Percentiles rank a stretch among this genome's conserved stretches.
phyloP scores from a whole-genome alignment of 208 protist genomes.

The Leishmania major region DNA sequence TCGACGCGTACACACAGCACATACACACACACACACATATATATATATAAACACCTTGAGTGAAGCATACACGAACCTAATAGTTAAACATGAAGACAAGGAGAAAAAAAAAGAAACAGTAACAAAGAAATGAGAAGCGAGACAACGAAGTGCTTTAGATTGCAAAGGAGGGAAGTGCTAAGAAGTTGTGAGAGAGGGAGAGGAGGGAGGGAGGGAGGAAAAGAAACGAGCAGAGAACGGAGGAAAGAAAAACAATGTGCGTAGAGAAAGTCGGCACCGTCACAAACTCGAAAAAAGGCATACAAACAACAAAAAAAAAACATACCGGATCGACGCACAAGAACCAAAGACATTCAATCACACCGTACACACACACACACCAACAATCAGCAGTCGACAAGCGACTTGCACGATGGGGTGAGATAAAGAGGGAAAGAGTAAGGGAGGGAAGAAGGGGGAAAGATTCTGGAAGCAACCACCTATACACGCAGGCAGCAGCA shows the following conservation, averaged over 20 bases:
- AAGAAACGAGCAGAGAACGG: slow-evolving; percentile 6
- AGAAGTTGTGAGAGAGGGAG: neutral
- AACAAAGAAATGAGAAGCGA: slow-evolving; percentile 3
- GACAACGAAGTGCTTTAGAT: neutral
- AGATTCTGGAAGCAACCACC: neutral
- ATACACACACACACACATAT: neutral
- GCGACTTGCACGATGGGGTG: neutral
- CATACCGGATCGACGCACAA: slow-evolving; percentile 1
- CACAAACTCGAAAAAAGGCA: neutral
- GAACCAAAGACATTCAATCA: neutral
- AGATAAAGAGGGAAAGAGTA: neutral
- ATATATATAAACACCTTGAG: neutral
- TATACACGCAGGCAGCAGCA: neutral
- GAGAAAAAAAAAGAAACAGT: too few relatives aligned
- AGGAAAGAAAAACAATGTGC: slow-evolving; percentile 1
- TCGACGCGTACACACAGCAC: neutral
- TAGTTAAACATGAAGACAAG: neutral
- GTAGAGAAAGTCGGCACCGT: neutral
- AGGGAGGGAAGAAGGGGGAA: neutral
- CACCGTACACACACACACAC: slow-evolving; percentile 1
- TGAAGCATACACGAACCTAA: too few relatives aligned
- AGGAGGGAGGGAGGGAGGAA: neutral
- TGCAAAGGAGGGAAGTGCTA: neutral
- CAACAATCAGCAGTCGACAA: neutral
- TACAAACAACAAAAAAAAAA: neutral